Percentiles rank a stretch among this genome's conserved stretches.
Evolutionary conservation across 345 rosid species (phyloP).

Genomic region (Pelargonium nanum): DNA sequence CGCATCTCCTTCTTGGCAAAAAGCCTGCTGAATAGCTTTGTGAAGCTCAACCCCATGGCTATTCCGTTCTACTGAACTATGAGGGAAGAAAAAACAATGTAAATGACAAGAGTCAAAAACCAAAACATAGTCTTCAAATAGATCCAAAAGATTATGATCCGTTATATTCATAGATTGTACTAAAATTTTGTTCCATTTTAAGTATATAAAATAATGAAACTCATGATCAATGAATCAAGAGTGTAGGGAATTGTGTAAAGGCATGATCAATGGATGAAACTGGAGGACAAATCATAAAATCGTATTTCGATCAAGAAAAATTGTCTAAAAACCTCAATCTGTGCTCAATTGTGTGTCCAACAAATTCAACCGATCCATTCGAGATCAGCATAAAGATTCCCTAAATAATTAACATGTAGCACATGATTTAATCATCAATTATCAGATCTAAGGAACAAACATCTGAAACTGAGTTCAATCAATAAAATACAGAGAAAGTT

Average conservation of each 20-base stretch:
- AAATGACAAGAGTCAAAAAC: not conserved
- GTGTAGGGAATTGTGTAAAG: no score
- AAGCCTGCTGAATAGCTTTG: slow-evolving; percentile 61
- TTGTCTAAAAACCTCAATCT: not conserved
- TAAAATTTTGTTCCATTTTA: no score
- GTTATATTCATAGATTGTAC: no score
- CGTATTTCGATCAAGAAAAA: not conserved
- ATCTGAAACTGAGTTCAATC: not conserved
- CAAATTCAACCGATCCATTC: not conserved
- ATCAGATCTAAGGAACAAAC: not conserved
- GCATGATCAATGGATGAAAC: not conserved
- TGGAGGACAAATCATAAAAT: not conserved
- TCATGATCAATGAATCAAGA: not conserved
- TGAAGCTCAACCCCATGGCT: slow-evolving; percentile 48
- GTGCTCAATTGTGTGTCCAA: not conserved
- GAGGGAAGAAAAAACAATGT: not conserved
- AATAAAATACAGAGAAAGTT: not conserved
- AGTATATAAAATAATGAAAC: not conserved
- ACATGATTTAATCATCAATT: not conserved
- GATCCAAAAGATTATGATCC: no score
- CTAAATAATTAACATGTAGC: not conserved
- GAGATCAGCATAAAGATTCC: not conserved
- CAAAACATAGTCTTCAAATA: not conserved
- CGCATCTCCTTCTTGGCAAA: slow-evolving; percentile 78
- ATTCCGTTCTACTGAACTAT: slow-evolving; percentile 6